These are phyloP conservation scores for Coprinopsis sp. DNA, from an alignment of 768 basidiomycete species.

Conservation along the genomic window DNA sequence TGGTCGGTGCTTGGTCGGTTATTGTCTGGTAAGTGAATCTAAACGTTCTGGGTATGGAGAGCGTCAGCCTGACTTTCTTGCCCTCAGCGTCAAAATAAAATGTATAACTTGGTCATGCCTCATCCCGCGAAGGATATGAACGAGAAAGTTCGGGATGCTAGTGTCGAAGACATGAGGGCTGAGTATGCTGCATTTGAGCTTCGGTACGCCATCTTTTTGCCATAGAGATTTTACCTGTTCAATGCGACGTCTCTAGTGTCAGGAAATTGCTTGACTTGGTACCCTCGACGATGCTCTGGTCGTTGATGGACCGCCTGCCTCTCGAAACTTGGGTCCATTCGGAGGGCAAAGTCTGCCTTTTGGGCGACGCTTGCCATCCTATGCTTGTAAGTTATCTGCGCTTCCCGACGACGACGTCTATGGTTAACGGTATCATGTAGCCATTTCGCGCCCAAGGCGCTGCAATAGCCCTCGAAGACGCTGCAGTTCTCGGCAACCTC, in stretches of 20 bases:
- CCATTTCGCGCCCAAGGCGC: conserved; percentile 54
- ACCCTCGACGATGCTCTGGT: conserved; percentile 41
- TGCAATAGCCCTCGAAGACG: conserved; percentile 55
- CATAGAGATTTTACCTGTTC: not conserved
- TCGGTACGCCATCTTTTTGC: conserved; percentile 23
- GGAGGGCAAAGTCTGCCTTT: conserved; percentile 36
- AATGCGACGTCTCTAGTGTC: conserved; percentile 24
- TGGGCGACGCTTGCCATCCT: conserved; percentile 56
- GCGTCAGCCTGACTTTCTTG: not conserved
- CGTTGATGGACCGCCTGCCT: conserved; percentile 44
- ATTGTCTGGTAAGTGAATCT: conserved; percentile 30
- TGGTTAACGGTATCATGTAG: no score
- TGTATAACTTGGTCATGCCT: conserved; percentile 42
- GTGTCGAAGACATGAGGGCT: conserved; percentile 40
- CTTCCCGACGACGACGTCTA: not conserved
- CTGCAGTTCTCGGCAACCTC: conserved; percentile 44
- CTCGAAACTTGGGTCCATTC: conserved; percentile 46
- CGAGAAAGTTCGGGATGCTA: conserved; percentile 41
- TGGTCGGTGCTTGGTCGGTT: conserved; percentile 30
- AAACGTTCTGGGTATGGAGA: not conserved
- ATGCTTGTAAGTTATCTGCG: conserved; percentile 54
- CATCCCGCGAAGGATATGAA: conserved; percentile 32
- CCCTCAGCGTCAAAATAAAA: conserved; percentile 29
- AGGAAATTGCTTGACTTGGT: conserved; percentile 43
- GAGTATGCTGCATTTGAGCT: conserved; percentile 48